These are phyloP conservation scores for Amphibolis antarctica DNA, from an alignment of 106 monocot genomes.

Conservation along the genomic window DNA sequence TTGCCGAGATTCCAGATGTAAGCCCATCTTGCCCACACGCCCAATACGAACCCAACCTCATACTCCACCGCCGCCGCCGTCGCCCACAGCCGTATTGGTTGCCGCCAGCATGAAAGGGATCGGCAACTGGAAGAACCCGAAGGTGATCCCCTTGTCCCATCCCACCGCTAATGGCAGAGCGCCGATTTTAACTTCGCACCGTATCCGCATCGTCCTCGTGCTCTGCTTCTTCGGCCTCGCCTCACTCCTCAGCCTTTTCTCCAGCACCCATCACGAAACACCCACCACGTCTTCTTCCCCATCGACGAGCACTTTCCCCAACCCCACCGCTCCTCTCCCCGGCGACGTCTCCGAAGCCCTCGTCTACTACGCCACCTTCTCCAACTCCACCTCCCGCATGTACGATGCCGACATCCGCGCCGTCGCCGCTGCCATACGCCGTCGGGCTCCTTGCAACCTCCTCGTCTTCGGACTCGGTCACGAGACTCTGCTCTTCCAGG, in stretches of 20 bases:
- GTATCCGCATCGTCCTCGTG: constrained; percentile 13
- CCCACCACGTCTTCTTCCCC: not conserved
- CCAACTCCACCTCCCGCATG: constrained; percentile 39
- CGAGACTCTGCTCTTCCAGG: constrained; percentile 67
- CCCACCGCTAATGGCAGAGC: not conserved
- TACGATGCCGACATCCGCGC: constrained; percentile 44
- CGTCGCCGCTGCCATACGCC: constrained; percentile 37
- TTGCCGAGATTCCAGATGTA: too few relatives aligned
- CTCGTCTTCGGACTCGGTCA: constrained; percentile 75
- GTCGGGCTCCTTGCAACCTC: constrained; percentile 62
- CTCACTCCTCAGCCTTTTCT: constrained; percentile 11
- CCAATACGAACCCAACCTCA: too few relatives aligned
- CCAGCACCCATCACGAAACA: not conserved
- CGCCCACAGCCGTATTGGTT: too few relatives aligned
- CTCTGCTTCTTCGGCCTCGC: constrained; percentile 11
- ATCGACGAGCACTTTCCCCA: not conserved
- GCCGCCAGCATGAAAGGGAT: constrained; percentile 12
- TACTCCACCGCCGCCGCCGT: too few relatives aligned
- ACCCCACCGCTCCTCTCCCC: constrained; percentile 2
- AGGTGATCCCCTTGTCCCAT: constrained; percentile 14
- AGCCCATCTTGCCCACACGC: too few relatives aligned
- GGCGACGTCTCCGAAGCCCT: constrained; percentile 34
- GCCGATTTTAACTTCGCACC: not conserved
- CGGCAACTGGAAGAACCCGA: constrained; percentile 1
- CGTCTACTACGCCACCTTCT: constrained; percentile 47